phyloP scores from a whole-genome alignment of 1,284 basidiomycete species.

The Thelephora terrestris region DNA sequence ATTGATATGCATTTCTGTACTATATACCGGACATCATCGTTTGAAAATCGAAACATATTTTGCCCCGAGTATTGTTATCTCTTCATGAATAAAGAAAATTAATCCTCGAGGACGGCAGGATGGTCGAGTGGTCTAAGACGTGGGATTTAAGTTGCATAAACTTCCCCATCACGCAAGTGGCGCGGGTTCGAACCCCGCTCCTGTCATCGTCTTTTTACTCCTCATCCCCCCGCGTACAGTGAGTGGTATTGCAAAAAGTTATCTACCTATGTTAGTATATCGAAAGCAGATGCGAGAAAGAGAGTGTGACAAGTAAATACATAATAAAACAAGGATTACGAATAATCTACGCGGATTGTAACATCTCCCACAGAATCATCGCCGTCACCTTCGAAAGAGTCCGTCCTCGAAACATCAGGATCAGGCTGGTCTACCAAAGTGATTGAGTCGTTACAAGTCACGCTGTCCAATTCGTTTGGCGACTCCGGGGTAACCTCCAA shows the following conservation, averaged over 20 bases:
- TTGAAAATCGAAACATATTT: neutral
- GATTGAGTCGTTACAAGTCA: neutral
- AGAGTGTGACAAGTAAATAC: too few species aligned
- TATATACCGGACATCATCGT: neutral
- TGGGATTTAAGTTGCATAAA: neutral
- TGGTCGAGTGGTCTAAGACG: slow-evolving; percentile 2
- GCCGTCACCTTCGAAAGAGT: too few species aligned
- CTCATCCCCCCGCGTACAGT: neutral
- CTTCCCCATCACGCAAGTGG: neutral
- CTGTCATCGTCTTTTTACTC: slow-evolving; percentile 1
- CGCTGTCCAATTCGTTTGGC: neutral
- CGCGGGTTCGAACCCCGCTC: slow-evolving; percentile 1
- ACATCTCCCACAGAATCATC: too few species aligned
- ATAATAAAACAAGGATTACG: too few species aligned
- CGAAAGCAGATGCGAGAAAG: too few species aligned
- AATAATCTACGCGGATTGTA: too few species aligned
- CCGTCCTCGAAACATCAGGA: too few species aligned
- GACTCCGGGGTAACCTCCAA: neutral
- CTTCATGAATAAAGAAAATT: neutral
- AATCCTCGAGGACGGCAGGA: neutral
- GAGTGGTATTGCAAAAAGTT: too few species aligned
- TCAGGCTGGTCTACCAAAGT: neutral
- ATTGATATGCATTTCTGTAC: slow-evolving; percentile 16
- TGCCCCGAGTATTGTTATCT: neutral
- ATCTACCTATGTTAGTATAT: too few species aligned